These are phyloP conservation scores for Parafenestella ontariensis DNA, from an alignment of 2,329 filamentous ascomycete species.

Conservation along the genomic window DNA sequence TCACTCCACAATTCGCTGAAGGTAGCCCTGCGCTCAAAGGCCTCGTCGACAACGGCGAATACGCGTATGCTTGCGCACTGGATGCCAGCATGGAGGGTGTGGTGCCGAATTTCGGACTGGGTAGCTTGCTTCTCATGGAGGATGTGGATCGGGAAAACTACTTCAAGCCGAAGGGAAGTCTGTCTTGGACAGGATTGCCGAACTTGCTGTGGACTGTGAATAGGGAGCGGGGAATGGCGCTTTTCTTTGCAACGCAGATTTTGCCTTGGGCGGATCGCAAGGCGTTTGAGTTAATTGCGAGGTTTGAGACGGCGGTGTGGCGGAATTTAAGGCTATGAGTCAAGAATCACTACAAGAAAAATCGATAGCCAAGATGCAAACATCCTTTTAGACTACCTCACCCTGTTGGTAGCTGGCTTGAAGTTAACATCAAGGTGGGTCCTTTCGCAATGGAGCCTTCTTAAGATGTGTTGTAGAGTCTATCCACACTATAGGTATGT, in stretches of 20 bases:
- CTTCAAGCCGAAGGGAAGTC: conserved; percentile 26
- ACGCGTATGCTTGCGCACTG: conserved; percentile 6
- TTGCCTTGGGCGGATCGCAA: conserved; percentile 29
- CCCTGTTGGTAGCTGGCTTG: no score
- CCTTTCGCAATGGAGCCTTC: no score
- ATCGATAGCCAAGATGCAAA: not conserved
- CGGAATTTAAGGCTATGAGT: conserved; percentile 3
- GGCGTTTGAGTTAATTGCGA: conserved; percentile 14
- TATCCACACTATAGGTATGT: no score
- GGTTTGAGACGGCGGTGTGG: conserved; percentile 35
- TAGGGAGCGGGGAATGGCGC: conserved; percentile 27
- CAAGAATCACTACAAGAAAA: not conserved
- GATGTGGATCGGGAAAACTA: conserved; percentile 24
- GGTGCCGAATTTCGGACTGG: conserved; percentile 21
- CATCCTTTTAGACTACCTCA: not conserved
- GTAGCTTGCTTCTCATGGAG: conserved; percentile 23
- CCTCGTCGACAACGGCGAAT: conserved; percentile 34
- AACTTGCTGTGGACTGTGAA: conserved; percentile 34
- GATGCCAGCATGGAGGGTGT: conserved; percentile 21
- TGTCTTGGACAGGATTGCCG: conserved; percentile 32
- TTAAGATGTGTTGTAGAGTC: no score
- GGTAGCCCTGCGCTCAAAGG: conserved; percentile 27
- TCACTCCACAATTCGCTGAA: conserved; percentile 29
- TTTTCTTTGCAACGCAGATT: conserved; percentile 32
- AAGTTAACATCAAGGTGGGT: no score